These are phyloP conservation scores for Nemophila menziesii DNA, from an alignment of 257 asterid genomes.

Conservation along the genomic window DNA sequence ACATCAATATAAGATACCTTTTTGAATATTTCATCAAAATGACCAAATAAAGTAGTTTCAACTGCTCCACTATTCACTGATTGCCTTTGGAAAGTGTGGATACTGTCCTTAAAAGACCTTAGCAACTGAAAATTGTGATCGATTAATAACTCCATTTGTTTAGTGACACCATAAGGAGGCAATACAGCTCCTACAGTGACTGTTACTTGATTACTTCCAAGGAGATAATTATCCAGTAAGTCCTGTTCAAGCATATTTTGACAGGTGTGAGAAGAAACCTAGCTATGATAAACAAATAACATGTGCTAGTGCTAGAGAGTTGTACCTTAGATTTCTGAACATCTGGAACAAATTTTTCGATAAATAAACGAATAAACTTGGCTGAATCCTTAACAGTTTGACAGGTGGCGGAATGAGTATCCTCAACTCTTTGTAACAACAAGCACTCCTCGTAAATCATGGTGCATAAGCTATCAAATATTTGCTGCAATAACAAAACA, in stretches of 20 bases:
- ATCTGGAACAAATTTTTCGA: constrained; percentile 37
- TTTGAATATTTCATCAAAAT: too few species aligned
- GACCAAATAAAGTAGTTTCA: constrained; percentile 23
- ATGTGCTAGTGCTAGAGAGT: too few species aligned
- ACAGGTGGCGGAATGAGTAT: constrained; percentile 56
- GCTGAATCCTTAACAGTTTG: constrained; percentile 35
- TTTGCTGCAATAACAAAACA: constrained; percentile 47
- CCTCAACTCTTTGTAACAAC: constrained; percentile 43
- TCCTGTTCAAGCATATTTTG: constrained; percentile 33
- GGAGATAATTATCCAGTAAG: constrained; percentile 54
- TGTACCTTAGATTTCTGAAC: constrained; percentile 70
- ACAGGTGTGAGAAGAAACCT: too few species aligned
- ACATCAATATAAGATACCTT: constrained; percentile 37
- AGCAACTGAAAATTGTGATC: constrained; percentile 43
- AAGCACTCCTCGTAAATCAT: constrained; percentile 50
- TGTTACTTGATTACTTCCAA: constrained; percentile 38
- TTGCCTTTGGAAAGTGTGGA: constrained; percentile 28
- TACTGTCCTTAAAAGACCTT: constrained; percentile 29
- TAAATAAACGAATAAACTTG: constrained; percentile 30
- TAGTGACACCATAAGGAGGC: constrained; percentile 62
- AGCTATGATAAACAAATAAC: not conserved
- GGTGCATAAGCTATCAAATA: constrained; percentile 54
- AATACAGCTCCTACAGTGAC: constrained; percentile 22
- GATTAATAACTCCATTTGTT: constrained; percentile 59
- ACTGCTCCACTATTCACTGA: constrained; percentile 30